phyloP scores from a whole-genome alignment of 768 basidiomycete genomes.

The Mycena kentingensis region DNA sequence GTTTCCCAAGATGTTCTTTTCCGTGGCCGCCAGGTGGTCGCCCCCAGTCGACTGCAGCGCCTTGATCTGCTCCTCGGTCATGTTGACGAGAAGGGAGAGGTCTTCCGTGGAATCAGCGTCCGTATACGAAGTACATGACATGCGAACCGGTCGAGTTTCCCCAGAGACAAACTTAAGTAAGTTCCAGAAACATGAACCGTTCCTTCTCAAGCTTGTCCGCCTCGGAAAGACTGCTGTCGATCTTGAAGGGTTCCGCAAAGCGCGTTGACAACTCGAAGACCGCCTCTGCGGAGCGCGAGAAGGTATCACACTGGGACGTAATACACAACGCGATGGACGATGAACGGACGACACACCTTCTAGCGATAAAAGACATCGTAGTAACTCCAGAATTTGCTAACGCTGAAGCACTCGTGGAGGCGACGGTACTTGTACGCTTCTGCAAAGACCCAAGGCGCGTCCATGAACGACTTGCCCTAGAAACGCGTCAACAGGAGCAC shows the following conservation, averaged over 20 bases:
- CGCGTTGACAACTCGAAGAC: slow-evolving; percentile 93
- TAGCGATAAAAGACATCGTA: slow-evolving; percentile 97
- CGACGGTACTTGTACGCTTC: slow-evolving; percentile 94
- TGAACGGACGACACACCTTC: slow-evolving; percentile 51
- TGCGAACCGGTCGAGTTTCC: slow-evolving; percentile 98
- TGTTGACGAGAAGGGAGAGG: slow-evolving; percentile 91
- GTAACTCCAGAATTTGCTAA: slow-evolving; percentile 85
- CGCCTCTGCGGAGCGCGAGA: slow-evolving; percentile 87
- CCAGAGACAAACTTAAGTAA: slow-evolving; percentile 96
- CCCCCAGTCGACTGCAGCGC: slow-evolving; percentile 94
- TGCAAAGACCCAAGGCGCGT: slow-evolving; percentile 94
- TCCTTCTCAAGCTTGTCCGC: slow-evolving; percentile 69
- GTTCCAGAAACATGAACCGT: slow-evolving; percentile 85
- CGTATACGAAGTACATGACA: too few relatives aligned
- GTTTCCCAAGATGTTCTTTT: slow-evolving; percentile 95
- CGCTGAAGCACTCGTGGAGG: slow-evolving; percentile 89
- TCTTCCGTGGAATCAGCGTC: too few relatives aligned
- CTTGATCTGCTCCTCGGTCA: slow-evolving; percentile 98
- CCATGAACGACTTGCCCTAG: slow-evolving; percentile 88
- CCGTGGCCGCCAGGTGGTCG: slow-evolving; percentile 92
- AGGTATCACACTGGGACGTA: slow-evolving; percentile 78
- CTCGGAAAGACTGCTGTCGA: slow-evolving; percentile 52
- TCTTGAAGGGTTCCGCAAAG: slow-evolving; percentile 82
- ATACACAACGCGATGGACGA: slow-evolving; percentile 8
- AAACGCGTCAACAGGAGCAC: background rate